Evolutionary conservation across 305 asterid genomes (phyloP).

Genomic region (Solanum hybrid): DNA sequence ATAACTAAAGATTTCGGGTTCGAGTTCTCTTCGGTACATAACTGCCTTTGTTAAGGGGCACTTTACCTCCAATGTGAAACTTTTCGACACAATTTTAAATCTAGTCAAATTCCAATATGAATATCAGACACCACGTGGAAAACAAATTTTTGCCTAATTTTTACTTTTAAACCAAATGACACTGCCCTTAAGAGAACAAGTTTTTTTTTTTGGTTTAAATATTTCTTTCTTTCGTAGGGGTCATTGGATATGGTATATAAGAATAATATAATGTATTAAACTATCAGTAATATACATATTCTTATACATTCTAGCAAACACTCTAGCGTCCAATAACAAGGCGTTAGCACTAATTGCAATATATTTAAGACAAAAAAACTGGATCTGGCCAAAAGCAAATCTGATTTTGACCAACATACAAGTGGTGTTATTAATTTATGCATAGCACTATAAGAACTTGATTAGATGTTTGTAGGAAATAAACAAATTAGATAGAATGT

Average conservation of each 20-base stretch:
- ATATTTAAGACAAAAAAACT: background rate
- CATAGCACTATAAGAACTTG: background rate
- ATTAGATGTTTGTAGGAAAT: background rate
- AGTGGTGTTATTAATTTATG: background rate
- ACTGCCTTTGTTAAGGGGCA: background rate
- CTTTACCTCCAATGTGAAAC: background rate
- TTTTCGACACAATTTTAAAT: no score
- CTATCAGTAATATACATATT: background rate
- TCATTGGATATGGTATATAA: background rate
- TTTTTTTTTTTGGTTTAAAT: background rate
- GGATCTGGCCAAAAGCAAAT: background rate
- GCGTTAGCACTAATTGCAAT: background rate
- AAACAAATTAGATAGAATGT: background rate
- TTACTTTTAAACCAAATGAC: background rate
- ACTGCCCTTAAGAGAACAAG: background rate
- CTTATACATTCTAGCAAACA: background rate
- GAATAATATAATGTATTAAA: no score
- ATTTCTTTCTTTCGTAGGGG: background rate
- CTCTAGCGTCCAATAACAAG: background rate
- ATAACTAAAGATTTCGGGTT: background rate
- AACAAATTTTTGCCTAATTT: no score
- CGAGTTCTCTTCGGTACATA: background rate
- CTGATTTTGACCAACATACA: background rate
- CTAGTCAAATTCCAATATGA: background rate
- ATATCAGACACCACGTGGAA: no score